A percentile compares a stretch with the other conserved stretches of the same genome.
phyloP scores from a whole-genome alignment of 164 flowering plant genomes.

The Liriodendron chinense region DNA sequence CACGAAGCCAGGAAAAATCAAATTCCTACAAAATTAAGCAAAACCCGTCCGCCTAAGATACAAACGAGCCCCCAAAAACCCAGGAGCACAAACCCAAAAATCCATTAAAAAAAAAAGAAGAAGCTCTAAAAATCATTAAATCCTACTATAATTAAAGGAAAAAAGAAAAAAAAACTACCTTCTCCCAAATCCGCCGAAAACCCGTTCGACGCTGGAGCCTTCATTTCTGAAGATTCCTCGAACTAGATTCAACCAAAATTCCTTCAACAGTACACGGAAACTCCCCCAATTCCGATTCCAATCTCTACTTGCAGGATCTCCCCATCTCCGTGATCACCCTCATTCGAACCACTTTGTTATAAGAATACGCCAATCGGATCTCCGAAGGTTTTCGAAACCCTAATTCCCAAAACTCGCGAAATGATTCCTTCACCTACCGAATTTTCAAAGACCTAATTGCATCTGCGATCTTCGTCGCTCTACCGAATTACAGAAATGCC shows the following conservation, averaged over 20 bases:
- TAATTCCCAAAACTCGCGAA: not conserved
- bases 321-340: not conserved
- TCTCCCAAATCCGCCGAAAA: slow-evolving; percentile 54
- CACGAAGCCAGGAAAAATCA: not conserved
- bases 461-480: not conserved
- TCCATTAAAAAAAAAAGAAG: not conserved
- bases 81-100: not conserved
- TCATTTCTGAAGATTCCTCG: slow-evolving; percentile 39
- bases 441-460: not conserved
- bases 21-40: not conserved
- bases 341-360: not conserved
- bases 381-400: not conserved
- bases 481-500: not conserved
- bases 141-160: not conserved
- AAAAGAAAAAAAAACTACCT: slow-evolving; percentile 35
- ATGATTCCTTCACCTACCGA: not conserved
- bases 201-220: slow-evolving; percentile 67
- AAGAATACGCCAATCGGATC: not conserved
- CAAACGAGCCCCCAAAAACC: not conserved
- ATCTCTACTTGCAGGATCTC: not conserved
- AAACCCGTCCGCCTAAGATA: not conserved
- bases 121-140: not conserved
- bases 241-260: not conserved
- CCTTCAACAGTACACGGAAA: not conserved
- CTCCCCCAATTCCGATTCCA: not conserved